These are phyloP conservation scores for Saccharomycopsis capsularis DNA, from an alignment of 805 yeast genomes.

Conservation along the genomic window DNA sequence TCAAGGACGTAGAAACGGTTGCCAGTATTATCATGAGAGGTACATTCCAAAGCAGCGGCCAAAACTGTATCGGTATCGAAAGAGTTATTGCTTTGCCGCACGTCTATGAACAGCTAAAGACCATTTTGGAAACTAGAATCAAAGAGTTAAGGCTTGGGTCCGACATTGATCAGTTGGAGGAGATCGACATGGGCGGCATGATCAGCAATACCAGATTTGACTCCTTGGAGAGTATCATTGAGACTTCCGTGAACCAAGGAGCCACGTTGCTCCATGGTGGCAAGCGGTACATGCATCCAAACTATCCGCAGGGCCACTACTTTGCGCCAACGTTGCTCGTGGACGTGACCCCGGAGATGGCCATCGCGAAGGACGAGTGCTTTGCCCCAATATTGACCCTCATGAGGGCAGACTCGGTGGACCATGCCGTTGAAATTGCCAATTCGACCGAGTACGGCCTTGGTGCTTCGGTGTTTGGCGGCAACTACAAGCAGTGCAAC, in stretches of 20 bases:
- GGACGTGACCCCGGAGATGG: slow-evolving; percentile 73
- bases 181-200: slow-evolving; percentile 95
- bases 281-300: slow-evolving; percentile 71
- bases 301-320: slow-evolving; percentile 92
- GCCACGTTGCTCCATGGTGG: slow-evolving; percentile 83
- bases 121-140: slow-evolving; percentile 51
- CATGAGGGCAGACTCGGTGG: slow-evolving; percentile 60
- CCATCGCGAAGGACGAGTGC: slow-evolving; percentile 81
- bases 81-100: slow-evolving; percentile 76
- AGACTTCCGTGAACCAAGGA: slow-evolving; percentile 73
- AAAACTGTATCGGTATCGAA: slow-evolving; percentile 96
- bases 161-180: slow-evolving; percentile 84
- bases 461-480: slow-evolving; percentile 91
- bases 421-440: slow-evolving; percentile 69
- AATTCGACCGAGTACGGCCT: slow-evolving; percentile 84
- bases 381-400: slow-evolving; percentile 88
- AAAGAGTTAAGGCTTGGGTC: slow-evolving; percentile 71
- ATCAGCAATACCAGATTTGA: slow-evolving; percentile 72
- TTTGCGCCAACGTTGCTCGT: slow-evolving; percentile 84
- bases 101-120: slow-evolving; percentile 57
- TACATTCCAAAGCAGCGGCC: slow-evolving; percentile 95
- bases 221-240: slow-evolving; percentile 55
- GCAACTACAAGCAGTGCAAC: slow-evolving; percentile 53
- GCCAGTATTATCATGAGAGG: slow-evolving; percentile 90
- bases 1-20: slow-evolving; percentile 44